Evolutionary conservation across 148 eudicot genomes (phyloP), one percentile per base, ranked within the genome.

Genomic region (Vaccinium darrowii): DNA sequence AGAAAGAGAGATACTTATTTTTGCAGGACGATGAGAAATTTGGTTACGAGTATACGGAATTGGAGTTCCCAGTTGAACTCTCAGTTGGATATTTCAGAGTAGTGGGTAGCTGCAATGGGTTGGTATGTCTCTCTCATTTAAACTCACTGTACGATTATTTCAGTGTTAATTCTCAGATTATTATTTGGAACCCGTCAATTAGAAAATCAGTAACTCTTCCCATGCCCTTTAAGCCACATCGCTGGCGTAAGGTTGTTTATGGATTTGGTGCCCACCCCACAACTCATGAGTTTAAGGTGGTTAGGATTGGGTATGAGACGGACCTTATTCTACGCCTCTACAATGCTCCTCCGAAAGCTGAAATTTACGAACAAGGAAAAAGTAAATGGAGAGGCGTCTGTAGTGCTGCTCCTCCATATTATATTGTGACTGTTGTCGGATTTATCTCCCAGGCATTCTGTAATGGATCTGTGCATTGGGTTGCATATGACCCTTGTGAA

Each of bases 401-500:
- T 11, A 57, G 25, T 52, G 33, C 27, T 78, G 63, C 54, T 16
- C 75, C 72, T 63, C 14, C 23, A 4, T 53, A 30, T 71, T 25
- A 12, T 69, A 19, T 50, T 15, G 84, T 84, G 90, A 30, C 33
- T 30, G 33, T 30, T 30, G 33, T 30, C 33, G 33, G 33, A 0
- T 30, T 30, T 30, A 30, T 30, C 33, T 36, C 79, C 15, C 90
- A 86, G 65, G 86, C 58, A 56, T 88, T 84, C 33, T 52, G 19
- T 83, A 53, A 79, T 56, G 90, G 90, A 16, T 39, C 51, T 80
- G 86, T 88, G 47, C 90, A 88, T 84, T 88, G 90, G 90, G 47
- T 84, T 81, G 88, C 80, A 3, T 81, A 27, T 69, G 53, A 78
- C 9, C 53, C 56, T 43, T 18, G 13, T 47, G 53, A 8, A 60